phyloP scores from a whole-genome alignment of 1,284 basidiomycete species.

The Singerocomus rubriflavus region DNA sequence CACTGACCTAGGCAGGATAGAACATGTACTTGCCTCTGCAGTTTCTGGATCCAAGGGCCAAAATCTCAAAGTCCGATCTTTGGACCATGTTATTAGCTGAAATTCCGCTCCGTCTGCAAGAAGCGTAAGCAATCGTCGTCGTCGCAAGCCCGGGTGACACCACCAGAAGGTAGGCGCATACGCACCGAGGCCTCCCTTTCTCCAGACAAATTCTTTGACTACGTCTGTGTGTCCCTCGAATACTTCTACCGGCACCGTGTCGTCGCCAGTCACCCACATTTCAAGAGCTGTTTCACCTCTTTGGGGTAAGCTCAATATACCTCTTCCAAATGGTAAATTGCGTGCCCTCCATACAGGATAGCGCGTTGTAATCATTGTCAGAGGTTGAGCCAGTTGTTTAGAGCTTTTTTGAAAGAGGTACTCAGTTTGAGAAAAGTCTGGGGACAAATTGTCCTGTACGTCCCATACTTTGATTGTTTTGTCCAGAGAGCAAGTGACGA shows the following conservation, averaged over 20 bases:
- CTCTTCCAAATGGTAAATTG: constrained; percentile 89
- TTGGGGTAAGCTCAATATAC: constrained; percentile 88
- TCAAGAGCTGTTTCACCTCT: constrained; percentile 82
- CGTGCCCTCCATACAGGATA: constrained; percentile 96
- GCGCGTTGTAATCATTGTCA: constrained; percentile 63
- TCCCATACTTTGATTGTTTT: constrained; percentile 89
- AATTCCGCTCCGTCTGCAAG: constrained; percentile 66
- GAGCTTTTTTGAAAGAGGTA: constrained; percentile 14
- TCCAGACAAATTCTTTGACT: constrained; percentile 98
- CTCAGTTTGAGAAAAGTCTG: constrained; percentile 15
- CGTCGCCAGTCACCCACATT: constrained; percentile 68
- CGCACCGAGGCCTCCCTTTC: constrained; percentile 59
- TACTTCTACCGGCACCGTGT: constrained; percentile 57
- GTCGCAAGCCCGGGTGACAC: background rate
- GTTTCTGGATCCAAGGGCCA: constrained; percentile 82
- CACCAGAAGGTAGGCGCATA: background rate
- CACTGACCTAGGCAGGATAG: background rate
- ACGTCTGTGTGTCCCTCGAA: constrained; percentile 92
- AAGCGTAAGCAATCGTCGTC: background rate
- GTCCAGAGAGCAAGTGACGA: constrained; percentile 91
- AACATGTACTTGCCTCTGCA: constrained; percentile 49
- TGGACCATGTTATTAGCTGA: constrained; percentile 96
- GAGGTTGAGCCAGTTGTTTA: constrained; percentile 39
- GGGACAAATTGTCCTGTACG: constrained; percentile 35
- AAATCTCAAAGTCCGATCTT: constrained; percentile 88